phyloP scores from a whole-genome alignment of 1,284 basidiomycete species.

The Ganoderma meredithae region DNA sequence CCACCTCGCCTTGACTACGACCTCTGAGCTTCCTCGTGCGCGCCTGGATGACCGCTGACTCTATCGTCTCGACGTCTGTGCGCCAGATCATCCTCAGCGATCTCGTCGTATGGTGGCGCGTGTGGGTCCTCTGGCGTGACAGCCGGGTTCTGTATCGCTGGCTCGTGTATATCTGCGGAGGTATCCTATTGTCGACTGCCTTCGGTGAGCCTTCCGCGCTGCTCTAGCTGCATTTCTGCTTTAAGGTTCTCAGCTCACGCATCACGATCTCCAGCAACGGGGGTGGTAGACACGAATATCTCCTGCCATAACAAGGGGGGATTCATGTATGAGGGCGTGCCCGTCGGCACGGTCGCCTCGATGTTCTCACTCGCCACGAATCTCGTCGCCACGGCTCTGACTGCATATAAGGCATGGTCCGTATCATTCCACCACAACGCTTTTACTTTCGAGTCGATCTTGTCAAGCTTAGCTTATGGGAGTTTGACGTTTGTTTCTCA shows the following conservation, averaged over 20 bases:
- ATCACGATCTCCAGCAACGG: not conserved
- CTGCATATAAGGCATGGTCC: not conserved
- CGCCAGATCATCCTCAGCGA: slow-evolving; percentile 2
- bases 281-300: not conserved
- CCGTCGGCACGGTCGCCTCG: not conserved
- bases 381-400: not conserved
- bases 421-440: not conserved
- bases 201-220: not conserved
- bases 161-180: not conserved
- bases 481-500: not conserved
- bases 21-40: not conserved
- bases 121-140: not conserved
- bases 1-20: not conserved
- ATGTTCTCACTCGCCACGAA: not conserved
- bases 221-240: no score
- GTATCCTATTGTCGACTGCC: not conserved
- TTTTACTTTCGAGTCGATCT: no score
- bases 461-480: not conserved
- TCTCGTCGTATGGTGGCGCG: slow-evolving; percentile 4
- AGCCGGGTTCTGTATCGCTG: not conserved
- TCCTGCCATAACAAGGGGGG: not conserved
- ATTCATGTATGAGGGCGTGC: not conserved
- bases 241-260: not conserved
- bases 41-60: not conserved
- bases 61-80: not conserved